Conservation (phyloP, 2,329 filamentous ascomycete genomes). For the Teratosphaeria viscida region DNA sequence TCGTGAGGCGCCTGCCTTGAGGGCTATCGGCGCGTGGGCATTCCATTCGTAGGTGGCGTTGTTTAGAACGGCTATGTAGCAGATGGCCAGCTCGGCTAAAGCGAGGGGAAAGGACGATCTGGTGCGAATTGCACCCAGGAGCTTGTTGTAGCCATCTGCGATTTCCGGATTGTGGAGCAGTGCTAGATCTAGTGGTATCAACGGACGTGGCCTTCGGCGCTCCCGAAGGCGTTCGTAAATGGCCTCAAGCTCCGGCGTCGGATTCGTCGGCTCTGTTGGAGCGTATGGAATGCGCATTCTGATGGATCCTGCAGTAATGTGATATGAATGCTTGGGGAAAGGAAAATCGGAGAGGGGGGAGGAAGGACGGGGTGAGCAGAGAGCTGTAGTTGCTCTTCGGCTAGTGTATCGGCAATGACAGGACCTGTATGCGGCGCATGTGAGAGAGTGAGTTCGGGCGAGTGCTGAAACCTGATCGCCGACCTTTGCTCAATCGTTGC, state of each 20-base stretch:
- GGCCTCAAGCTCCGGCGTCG: slow-evolving; percentile 34
- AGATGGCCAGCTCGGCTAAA: slow-evolving; percentile 26
- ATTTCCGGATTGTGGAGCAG: slow-evolving; percentile 65
- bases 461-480: neutral
- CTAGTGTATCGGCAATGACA: neutral
- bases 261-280: slow-evolving; percentile 42
- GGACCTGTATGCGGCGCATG: neutral
- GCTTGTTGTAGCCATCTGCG: slow-evolving; percentile 65
- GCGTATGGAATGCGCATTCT: slow-evolving; percentile 60
- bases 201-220: slow-evolving; percentile 56
- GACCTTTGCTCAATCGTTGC: neutral
- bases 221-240: slow-evolving; percentile 55
- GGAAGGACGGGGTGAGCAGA: neutral
- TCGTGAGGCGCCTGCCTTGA: slow-evolving; percentile 20
- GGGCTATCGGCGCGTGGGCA: slow-evolving; percentile 22
- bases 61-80: slow-evolving; percentile 28
- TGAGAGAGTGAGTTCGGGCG: neutral
- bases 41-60: slow-evolving; percentile 28
- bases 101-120: slow-evolving; percentile 22
- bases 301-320: neutral
- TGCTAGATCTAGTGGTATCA: slow-evolving; percentile 65
- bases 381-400: neutral
- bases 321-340: neutral
- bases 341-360: neutral
- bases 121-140: slow-evolving; percentile 44